These are phyloP conservation scores for Vachellia collinsii DNA, from an alignment of 306 rosid genomes.

Conservation along the genomic window DNA sequence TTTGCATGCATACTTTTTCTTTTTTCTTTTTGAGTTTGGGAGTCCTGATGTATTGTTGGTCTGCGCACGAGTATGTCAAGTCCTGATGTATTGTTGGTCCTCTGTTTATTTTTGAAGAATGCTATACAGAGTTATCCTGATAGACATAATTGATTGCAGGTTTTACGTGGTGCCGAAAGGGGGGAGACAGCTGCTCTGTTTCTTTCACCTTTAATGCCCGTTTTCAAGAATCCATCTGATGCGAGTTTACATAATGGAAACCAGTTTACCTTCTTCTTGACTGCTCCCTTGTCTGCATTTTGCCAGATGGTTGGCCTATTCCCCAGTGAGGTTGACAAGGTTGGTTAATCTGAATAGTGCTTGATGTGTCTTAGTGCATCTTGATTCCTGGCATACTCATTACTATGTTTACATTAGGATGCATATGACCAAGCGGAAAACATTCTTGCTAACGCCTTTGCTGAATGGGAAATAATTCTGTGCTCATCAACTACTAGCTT, in stretches of 20 bases:
- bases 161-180: slow-evolving; percentile 86
- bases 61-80: not conserved
- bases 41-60: not conserved
- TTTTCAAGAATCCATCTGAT: slow-evolving; percentile 65
- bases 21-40: not conserved
- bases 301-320: slow-evolving; percentile 79
- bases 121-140: slow-evolving; percentile 25
- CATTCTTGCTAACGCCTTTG: slow-evolving; percentile 72
- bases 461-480: slow-evolving; percentile 89
- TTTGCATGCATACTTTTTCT: not conserved
- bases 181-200: slow-evolving; percentile 87
- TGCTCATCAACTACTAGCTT: slow-evolving; percentile 74
- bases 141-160: slow-evolving; percentile 56
- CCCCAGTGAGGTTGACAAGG: slow-evolving; percentile 54
- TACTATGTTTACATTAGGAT: slow-evolving; percentile 55
- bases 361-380: not conserved
- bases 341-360: slow-evolving; percentile 47
- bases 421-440: slow-evolving; percentile 74
- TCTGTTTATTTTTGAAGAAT: not conserved
- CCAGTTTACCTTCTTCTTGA: slow-evolving; percentile 95
- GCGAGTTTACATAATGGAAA: slow-evolving; percentile 69
- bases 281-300: slow-evolving; percentile 89
- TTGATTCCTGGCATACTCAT: slow-evolving; percentile 36
- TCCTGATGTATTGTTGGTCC: not conserved
- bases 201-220: slow-evolving; percentile 84